Evolutionary conservation across 1,284 basidiomycete species (phyloP).

Genomic region (Coniferiporia weirii): DNA sequence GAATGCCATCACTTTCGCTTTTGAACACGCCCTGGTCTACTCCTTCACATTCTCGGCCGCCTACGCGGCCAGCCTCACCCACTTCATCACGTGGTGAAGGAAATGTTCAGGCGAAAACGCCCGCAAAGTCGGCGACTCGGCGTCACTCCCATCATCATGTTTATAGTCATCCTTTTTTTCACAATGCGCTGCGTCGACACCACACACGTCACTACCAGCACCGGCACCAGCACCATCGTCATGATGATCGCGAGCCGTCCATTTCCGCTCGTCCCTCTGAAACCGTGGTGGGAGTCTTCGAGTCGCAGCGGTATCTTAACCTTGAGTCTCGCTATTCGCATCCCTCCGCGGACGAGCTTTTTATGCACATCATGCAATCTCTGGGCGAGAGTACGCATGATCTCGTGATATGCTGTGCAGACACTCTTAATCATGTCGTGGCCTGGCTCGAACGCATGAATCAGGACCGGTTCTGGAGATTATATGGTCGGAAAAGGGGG

Average conservation of each 20-base stretch:
- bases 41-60: slow-evolving; percentile 18
- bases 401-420: slow-evolving; percentile 45
- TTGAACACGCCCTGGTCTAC: slow-evolving; percentile 8
- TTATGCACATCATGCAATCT: slow-evolving; percentile 46
- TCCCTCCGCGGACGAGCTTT: slow-evolving; percentile 45
- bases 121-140: slow-evolving; percentile 1
- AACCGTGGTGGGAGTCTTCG: slow-evolving; percentile 75
- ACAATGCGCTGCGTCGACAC: not conserved
- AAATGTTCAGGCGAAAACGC: not conserved
- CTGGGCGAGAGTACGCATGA: slow-evolving; percentile 54
- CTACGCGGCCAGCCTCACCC: slow-evolving; percentile 24
- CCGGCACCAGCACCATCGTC: not conserved
- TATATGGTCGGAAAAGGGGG: slow-evolving; percentile 33
- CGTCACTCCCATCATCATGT: not conserved
- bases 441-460: slow-evolving; percentile 49
- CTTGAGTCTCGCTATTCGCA: slow-evolving; percentile 59
- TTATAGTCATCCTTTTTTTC: not conserved
- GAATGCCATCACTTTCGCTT: slow-evolving; percentile 24
- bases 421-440: slow-evolving; percentile 42
- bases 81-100: slow-evolving; percentile 26
- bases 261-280: slow-evolving; percentile 28
- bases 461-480: slow-evolving; percentile 30
- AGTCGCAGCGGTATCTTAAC: slow-evolving; percentile 73
- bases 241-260: not conserved
- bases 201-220: not conserved